Evolutionary conservation across 305 asterid species (phyloP).

Genomic region (Striga hermonthica): DNA sequence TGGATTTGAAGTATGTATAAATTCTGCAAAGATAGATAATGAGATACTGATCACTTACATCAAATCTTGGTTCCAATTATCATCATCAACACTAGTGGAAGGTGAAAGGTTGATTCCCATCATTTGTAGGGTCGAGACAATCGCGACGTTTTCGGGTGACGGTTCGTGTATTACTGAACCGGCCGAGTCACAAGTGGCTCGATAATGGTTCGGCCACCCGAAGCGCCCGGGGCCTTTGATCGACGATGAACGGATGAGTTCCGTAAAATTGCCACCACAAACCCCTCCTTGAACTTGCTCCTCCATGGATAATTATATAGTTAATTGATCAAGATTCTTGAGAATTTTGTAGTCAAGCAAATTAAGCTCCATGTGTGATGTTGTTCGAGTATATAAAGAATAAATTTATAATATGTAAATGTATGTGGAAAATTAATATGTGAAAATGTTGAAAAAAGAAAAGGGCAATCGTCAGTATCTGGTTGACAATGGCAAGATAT

Average conservation of each 20-base stretch:
- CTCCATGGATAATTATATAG: conserved; percentile 26
- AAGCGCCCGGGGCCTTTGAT: conserved; percentile 29
- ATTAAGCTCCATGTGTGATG: conserved; percentile 16
- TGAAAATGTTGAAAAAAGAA: not conserved
- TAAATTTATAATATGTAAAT: not conserved
- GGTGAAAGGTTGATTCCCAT: conserved; percentile 25
- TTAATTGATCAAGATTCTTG: too few species aligned
- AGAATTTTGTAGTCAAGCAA: not conserved
- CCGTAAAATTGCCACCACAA: conserved; percentile 47
- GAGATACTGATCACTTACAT: conserved; percentile 29
- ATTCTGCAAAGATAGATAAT: too few species aligned
- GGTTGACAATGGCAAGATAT: conserved; percentile 37
- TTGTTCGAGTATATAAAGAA: conserved; percentile 23
- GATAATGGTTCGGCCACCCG: conserved; percentile 34
- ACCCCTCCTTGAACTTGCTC: conserved; percentile 43
- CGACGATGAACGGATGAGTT: conserved; percentile 39
- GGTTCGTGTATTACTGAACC: conserved; percentile 11
- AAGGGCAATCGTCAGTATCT: conserved; percentile 25
- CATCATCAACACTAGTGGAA: not conserved
- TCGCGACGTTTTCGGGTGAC: conserved; percentile 22
- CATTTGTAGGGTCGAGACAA: conserved; percentile 21
- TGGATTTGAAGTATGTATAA: too few species aligned
- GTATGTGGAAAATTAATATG: too few species aligned
- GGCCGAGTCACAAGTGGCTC: conserved; percentile 33
- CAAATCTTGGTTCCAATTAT: conserved; percentile 38